Evolutionary conservation across 2,329 filamentous ascomycete genomes (phyloP).

Genomic region (Aspergillus ustus): DNA sequence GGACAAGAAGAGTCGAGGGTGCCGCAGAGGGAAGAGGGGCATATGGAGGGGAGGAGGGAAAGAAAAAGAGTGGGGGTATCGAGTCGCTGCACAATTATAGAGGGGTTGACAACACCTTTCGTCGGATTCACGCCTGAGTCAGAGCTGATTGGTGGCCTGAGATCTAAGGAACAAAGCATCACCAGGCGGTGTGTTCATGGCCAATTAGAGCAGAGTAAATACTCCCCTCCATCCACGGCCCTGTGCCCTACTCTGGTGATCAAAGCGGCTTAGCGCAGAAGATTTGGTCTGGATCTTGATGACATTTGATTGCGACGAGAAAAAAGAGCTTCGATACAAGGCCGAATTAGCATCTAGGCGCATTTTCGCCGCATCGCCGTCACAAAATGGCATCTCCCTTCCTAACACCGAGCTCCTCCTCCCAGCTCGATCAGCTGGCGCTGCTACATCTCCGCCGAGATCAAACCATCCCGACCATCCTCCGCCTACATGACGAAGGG

Average conservation of each 20-base stretch:
- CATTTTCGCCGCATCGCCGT: neutral
- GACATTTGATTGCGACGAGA: conserved; percentile 18
- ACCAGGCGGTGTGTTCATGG: conserved; percentile 2
- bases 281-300: conserved; percentile 17
- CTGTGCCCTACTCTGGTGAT: conserved; percentile 13
- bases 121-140: neutral
- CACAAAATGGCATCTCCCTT: conserved; percentile 70
- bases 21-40: conserved; percentile 27
- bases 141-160: conserved; percentile 15
- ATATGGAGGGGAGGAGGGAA: conserved; percentile 26
- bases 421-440: conserved; percentile 70
- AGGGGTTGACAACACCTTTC: conserved; percentile 14
- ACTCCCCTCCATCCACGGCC: conserved; percentile 13
- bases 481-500: conserved; percentile 64
- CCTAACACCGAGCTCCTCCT: conserved; percentile 68
- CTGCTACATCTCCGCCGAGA: conserved; percentile 90
- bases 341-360: neutral
- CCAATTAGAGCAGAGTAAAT: conserved; percentile 9
- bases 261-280: conserved; percentile 13
- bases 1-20: conserved; percentile 20
- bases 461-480: conserved; percentile 75
- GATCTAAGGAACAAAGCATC: neutral
- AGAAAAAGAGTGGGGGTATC: conserved; percentile 21
- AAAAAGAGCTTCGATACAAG: conserved; percentile 12
- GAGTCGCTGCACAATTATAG: conserved; percentile 17